Conservation (phyloP, 108 stramenopile species). For the Schizochytrium sp. region DNA sequence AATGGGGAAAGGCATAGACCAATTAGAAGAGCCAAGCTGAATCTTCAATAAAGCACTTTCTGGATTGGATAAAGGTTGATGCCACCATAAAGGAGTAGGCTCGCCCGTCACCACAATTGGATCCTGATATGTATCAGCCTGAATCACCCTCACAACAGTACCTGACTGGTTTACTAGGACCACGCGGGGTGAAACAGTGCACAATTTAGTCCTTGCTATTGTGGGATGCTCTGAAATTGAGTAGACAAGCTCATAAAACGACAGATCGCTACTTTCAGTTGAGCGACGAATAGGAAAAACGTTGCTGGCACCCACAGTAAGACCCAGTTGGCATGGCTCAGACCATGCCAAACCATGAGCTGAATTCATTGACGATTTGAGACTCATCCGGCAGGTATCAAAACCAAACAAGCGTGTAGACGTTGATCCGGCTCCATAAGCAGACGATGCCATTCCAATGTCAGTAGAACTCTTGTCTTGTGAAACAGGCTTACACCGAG, state of each 20-base stretch:
- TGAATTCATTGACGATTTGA: background rate
- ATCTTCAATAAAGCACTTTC: background rate
- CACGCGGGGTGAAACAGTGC: conserved; percentile 42
- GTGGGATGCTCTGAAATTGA: background rate
- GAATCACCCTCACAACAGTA: background rate
- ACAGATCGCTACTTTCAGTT: background rate
- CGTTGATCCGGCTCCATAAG: background rate
- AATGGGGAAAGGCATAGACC: conserved; percentile 34
- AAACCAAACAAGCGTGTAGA: conserved; percentile 31
- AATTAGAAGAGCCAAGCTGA: conserved; percentile 1
- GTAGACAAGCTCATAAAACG: conserved; percentile 12
- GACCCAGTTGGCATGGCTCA: background rate
- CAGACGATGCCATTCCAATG: background rate
- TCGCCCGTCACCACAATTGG: conserved; percentile 9
- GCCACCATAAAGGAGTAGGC: conserved; percentile 35
- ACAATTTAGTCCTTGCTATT: background rate
- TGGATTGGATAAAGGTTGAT: background rate
- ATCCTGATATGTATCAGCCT: conserved; percentile 28
- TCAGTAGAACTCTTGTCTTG: background rate
- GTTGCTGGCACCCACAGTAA: conserved; percentile 13
- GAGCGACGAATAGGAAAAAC: conserved; percentile 41
- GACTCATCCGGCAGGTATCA: conserved; percentile 7
- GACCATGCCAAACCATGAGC: conserved; percentile 4
- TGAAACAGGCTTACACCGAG: background rate
- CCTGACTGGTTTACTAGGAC: conserved; percentile 20